Base-by-base conservation (phyloP, 768 basidiomycete species). In the Sistotremastrum niveocremeum region DNA sequence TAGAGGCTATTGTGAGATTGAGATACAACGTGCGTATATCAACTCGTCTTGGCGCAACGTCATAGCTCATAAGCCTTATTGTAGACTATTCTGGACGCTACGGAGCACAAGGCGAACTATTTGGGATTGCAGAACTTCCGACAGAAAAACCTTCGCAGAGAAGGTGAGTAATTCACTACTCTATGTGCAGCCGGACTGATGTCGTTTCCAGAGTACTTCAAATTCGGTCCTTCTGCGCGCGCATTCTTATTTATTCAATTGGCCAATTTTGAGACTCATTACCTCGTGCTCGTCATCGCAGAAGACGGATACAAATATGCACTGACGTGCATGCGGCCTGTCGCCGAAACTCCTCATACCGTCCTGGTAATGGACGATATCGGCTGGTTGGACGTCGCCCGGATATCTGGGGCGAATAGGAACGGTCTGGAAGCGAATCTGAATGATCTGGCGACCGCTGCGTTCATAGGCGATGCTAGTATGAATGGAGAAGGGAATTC, bases 41-140 rank as follows among this genome's bases (percentile, higher is more conserved):
- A 32, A 4, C 31, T 28, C 37, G 29, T 4, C 28, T 7, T 9
- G 29, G 5, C 42, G 34, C 32, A 43, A 38, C n/a, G 44, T 44
- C 50, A 46, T 12, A 12, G 6, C 31, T 32, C n/a, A 32, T 45
- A 9, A 3, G 38, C 10, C 36, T 36, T 41, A 9, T n/a, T 6
- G n/a, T 52, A 93, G 90, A 87, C 87, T 4, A 87, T 91, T 49
- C 69, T 75, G 38, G 85, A 89, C 46, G 70, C 82, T 10, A 75
- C 81, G 7, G 87, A 91, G 59, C 82, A 85, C 59, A 90, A 88
- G 56, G 84, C 82, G n/a, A 75, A 68, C 50, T 82, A 87, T 54
- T 73, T 93, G 7, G 90, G 90, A n/a, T 62, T 90, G 37, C 77
- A 79, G 57, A 77, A 74, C 47, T 83, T 76, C 61, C 75, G 79